phyloP scores from a whole-genome alignment of 2,329 filamentous ascomycete species.

The Neofusicoccum laricinum region DNA sequence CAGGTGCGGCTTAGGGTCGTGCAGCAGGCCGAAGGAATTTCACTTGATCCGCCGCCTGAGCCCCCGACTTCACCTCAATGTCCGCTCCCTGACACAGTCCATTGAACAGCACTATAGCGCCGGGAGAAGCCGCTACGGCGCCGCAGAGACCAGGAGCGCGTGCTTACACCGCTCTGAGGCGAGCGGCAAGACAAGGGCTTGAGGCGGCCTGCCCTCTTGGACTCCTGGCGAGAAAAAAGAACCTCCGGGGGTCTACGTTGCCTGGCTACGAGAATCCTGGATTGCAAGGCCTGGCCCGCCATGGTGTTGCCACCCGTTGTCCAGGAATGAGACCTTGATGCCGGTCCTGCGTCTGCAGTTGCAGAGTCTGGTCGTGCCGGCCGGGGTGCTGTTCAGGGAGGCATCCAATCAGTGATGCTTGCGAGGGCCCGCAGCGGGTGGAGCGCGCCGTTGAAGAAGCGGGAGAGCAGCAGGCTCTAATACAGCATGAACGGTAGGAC shows the following conservation, averaged over 20 bases:
- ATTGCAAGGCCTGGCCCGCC: not conserved
- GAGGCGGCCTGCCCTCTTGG: not conserved
- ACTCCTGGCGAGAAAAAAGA: not conserved
- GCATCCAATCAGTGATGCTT: not conserved
- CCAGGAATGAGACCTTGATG: not conserved
- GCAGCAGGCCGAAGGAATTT: constrained; percentile 1
- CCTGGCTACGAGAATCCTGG: not conserved
- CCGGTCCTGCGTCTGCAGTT: not conserved
- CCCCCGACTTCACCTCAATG: not conserved
- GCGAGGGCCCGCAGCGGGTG: not conserved
- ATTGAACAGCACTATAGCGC: not conserved
- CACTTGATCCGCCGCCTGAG: not conserved
- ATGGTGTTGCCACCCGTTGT: not conserved
- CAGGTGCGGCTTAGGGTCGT: not conserved
- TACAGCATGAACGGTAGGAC: not conserved
- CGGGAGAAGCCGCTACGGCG: not conserved
- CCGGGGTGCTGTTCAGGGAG: not conserved
- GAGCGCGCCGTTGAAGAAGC: constrained; percentile 13
- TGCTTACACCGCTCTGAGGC: constrained; percentile 5
- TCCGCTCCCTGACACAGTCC: not conserved
- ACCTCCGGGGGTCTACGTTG: not conserved
- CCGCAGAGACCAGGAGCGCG: not conserved
- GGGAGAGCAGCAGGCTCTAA: constrained; percentile 5
- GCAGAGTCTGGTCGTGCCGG: not conserved
- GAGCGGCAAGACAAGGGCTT: not conserved